A percentile compares a stretch with the other conserved stretches of the same genome.
phyloP scores from a whole-genome alignment of 768 basidiomycete genomes.

The Russula vinacea region DNA sequence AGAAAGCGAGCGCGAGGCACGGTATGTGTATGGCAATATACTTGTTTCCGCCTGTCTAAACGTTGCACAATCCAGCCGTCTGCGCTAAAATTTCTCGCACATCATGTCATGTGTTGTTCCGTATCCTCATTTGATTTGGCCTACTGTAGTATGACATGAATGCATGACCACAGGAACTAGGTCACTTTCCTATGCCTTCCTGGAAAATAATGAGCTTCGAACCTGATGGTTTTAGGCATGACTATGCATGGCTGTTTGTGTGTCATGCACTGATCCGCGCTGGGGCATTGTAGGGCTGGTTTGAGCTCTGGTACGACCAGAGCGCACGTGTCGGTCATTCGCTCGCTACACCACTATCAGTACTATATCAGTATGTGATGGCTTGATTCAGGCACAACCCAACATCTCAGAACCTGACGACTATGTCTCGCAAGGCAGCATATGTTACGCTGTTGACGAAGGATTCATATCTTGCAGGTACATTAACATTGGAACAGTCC shows the following conservation, averaged over 20 bases:
- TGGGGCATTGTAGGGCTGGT: background rate
- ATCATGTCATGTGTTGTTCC: constrained; percentile 11
- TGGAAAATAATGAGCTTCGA: background rate
- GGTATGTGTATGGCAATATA: constrained; percentile 54
- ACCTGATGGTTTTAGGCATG: background rate
- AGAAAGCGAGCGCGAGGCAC: constrained; percentile 98
- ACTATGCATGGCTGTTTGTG: background rate
- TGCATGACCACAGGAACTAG: constrained; percentile 5
- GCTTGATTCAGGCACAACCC: constrained; percentile 3
- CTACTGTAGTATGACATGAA: constrained; percentile 29
- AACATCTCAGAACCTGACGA: background rate
- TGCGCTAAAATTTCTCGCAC: constrained; percentile 32
- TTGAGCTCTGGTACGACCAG: too few relatives aligned
- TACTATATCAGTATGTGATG: too few relatives aligned
- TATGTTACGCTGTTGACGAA: constrained; percentile 81
- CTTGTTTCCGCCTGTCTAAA: constrained; percentile 8
- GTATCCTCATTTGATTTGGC: constrained; percentile 24
- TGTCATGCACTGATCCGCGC: background rate
- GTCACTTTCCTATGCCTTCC: constrained; percentile 6
- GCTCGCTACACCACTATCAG: too few relatives aligned
- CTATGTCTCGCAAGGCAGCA: constrained; percentile 47
- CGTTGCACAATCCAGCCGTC: constrained; percentile 33
- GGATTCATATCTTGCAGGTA: constrained; percentile 52
- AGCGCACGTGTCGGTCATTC: background rate
- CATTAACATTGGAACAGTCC: constrained; percentile 53